Conservation (phyloP, 2,329 filamentous ascomycete species). For the Apiospora rasikravindrae region DNA sequence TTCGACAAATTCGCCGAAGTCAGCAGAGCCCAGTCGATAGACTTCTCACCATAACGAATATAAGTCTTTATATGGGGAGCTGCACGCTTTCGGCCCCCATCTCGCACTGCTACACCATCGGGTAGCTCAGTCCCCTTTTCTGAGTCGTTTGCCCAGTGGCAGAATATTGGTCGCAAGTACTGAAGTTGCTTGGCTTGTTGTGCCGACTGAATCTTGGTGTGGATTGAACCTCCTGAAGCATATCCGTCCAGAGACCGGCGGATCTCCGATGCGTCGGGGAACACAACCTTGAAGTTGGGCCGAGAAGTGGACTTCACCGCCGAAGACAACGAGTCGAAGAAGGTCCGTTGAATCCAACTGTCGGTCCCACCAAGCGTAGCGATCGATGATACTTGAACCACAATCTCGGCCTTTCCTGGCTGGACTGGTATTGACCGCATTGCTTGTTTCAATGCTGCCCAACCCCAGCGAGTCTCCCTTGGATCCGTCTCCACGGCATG, state of each 20-base stretch:
- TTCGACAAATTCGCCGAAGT: constrained; percentile 93
- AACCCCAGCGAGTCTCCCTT: constrained; percentile 73
- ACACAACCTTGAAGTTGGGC: constrained; percentile 73
- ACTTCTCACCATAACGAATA: constrained; percentile 62
- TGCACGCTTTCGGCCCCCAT: constrained; percentile 69
- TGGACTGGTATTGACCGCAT: constrained; percentile 59
- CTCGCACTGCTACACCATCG: constrained; percentile 32
- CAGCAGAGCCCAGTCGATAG: constrained; percentile 82
- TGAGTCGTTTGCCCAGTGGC: constrained; percentile 75
- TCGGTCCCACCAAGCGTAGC: constrained; percentile 76
- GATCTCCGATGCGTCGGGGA: constrained; percentile 81
- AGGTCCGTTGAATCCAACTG: constrained; percentile 71
- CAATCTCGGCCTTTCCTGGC: constrained; percentile 52
- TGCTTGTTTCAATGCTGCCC: constrained; percentile 68
- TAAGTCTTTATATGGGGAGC: constrained; percentile 93
- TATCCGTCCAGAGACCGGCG: constrained; percentile 80
- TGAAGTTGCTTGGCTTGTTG: constrained; percentile 76
- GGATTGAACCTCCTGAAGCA: constrained; percentile 76
- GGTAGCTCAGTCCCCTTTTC: constrained; percentile 33
- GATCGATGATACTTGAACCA: constrained; percentile 78
- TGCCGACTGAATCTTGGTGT: constrained; percentile 74
- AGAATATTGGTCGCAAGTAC: constrained; percentile 73
- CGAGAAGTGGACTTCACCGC: constrained; percentile 29
- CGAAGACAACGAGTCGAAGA: constrained; percentile 54
- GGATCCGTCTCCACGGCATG: constrained; percentile 56